Percentiles rank a stretch among this genome's conserved stretches.
These are phyloP conservation scores for Torrubiellomyces zombiae DNA, from an alignment of 2,329 filamentous ascomycete species.

Conservation along the genomic window DNA sequence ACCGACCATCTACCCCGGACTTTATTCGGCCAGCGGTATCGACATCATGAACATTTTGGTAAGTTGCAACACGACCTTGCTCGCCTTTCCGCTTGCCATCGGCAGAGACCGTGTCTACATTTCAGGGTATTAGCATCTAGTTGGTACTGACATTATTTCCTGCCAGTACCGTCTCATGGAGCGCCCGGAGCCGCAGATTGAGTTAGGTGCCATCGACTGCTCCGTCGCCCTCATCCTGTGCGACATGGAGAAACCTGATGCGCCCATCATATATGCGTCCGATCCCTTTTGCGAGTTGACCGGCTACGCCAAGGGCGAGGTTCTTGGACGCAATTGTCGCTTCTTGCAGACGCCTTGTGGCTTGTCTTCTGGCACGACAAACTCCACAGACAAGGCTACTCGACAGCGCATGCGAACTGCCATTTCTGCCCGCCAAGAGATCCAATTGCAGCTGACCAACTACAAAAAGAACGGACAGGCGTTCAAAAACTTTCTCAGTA, in stretches of 20 bases:
- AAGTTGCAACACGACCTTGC: too few species aligned
- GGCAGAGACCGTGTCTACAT: too few species aligned
- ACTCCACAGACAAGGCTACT: constrained; percentile 26
- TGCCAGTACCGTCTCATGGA: constrained; percentile 46
- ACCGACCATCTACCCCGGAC: constrained; percentile 35
- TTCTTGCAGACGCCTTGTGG: constrained; percentile 68
- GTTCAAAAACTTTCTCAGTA: constrained; percentile 72
- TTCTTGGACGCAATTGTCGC: constrained; percentile 65
- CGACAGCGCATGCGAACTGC: constrained; percentile 36
- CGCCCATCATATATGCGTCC: constrained; percentile 71
- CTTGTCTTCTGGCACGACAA: background rate
- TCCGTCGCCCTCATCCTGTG: constrained; percentile 75
- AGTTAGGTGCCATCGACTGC: constrained; percentile 67
- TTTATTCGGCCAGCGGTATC: constrained; percentile 37
- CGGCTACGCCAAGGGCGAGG: constrained; percentile 59
- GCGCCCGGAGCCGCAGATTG: constrained; percentile 56
- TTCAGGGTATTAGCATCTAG: too few species aligned
- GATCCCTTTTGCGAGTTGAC: constrained; percentile 66
- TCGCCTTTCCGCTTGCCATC: too few species aligned
- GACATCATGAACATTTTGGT: constrained; percentile 41
- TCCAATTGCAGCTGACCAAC: constrained; percentile 47
- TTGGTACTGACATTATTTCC: constrained; percentile 1
- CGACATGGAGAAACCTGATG: constrained; percentile 56
- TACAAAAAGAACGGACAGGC: constrained; percentile 65
- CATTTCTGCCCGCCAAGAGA: constrained; percentile 25